Evolutionary conservation across 1,284 basidiomycete species (phyloP), one percentile per base, ranked within the genome.

Genomic region (Microbotryomycetes sp.): DNA sequence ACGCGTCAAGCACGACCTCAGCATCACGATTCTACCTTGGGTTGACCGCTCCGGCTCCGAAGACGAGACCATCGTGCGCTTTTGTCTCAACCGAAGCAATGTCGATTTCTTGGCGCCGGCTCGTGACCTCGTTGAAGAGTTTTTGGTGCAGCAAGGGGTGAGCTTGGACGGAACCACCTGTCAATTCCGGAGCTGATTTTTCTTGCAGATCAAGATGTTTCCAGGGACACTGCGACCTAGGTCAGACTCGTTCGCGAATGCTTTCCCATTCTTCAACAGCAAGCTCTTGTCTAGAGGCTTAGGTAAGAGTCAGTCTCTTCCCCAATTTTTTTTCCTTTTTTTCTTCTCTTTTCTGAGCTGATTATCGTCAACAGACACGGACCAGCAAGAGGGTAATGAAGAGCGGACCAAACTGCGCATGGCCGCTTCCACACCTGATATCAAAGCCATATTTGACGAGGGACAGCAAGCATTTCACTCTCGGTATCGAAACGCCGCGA

Each of bases 241-340:
- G 50, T 87, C 87, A 28, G 93, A 97, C 74, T 91, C 90, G 4
- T 94, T 94, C 72, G 87, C 91, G 26, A 90, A 94, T 72, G 89
- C 92, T 1, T 93, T 97, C 80, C 89, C 91, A 31, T 92, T 96
- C 75, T 97, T 97, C 76, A 91, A 96, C 74, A 92, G 89, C 77
- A 96, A 94, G 77, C 84, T 97, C 2, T 79, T 94, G 45, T 71
- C 72, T 27, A 86, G 89, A 1, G 86, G 87, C 23, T 83, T 85
- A 31, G 80, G 81, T 67, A 83, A 84, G 51, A 65, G 67, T 69
- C 45, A 35, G 15, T 21, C 18, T 16, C 27, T 11, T 15, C 26
- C 26, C 13, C 1, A 9, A 28, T 23, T 13, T 21, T 15, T 53
- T 21, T 6, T 1, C 53, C 30, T 35, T 46, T 55, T 16, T 27